A percentile compares a stretch with the other conserved stretches of the same genome.
Evolutionary conservation across 331 rosid species (phyloP).

Genomic region (Saraca asoca): DNA sequence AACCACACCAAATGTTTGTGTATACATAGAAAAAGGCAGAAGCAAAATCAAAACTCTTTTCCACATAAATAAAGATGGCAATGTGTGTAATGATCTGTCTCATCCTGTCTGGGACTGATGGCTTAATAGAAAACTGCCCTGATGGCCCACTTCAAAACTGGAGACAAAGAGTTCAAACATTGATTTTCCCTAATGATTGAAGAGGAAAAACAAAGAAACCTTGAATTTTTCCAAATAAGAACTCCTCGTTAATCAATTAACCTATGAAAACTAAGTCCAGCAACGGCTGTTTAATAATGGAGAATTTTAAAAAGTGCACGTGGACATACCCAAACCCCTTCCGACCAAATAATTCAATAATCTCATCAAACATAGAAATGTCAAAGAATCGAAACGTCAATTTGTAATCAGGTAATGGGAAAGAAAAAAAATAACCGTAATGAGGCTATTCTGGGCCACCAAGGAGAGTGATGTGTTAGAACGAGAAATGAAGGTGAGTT

Average conservation of each 20-base stretch:
- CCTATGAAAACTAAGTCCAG: slow-evolving; percentile 2
- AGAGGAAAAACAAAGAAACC: slow-evolving; percentile 28
- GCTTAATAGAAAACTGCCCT: slow-evolving; percentile 6
- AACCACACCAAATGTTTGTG: too few relatives aligned
- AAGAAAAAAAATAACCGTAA: background rate
- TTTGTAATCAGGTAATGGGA: background rate
- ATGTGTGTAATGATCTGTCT: slow-evolving; percentile 17
- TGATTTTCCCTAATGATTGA: slow-evolving; percentile 39
- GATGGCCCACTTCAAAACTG: background rate
- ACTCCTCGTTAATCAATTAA: slow-evolving; percentile 14
- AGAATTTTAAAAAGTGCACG: background rate
- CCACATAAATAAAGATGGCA: slow-evolving; percentile 20
- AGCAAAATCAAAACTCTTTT: background rate
- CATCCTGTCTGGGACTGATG: slow-evolving; percentile 21
- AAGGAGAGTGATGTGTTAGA: slow-evolving; percentile 7
- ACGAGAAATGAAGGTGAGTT: slow-evolving; percentile 11
- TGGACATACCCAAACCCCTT: slow-evolving; percentile 24
- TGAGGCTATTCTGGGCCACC: slow-evolving; percentile 30
- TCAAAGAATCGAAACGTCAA: slow-evolving; percentile 28
- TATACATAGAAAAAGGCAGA: too few relatives aligned
- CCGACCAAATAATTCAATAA: slow-evolving; percentile 6
- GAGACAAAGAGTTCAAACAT: slow-evolving; percentile 36
- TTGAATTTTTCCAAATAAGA: slow-evolving; percentile 26
- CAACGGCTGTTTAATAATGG: background rate
- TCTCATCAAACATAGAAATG: background rate